Evolutionary conservation across 1,284 basidiomycete species (phyloP).

Genomic region (Macrocybe sp.): DNA sequence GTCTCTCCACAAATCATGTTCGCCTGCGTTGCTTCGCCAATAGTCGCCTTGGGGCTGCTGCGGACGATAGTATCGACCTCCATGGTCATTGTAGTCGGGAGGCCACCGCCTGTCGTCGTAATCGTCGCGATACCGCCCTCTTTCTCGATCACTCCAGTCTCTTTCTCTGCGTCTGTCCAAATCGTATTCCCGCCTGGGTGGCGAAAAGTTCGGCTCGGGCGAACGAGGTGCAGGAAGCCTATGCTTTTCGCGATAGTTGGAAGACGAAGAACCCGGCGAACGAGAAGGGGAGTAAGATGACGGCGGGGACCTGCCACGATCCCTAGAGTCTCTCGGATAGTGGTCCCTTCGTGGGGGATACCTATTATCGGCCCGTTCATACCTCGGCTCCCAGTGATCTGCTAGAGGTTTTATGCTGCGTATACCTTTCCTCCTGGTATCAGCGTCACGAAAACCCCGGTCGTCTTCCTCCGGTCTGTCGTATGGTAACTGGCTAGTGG

Average conservation of each 20-base stretch:
- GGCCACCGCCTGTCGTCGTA: constrained; percentile 19
- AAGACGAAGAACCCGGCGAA: constrained; percentile 32
- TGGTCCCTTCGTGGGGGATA: constrained; percentile 16
- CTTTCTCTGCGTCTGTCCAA: constrained; percentile 20
- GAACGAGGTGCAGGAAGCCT: constrained; percentile 38
- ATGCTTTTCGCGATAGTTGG: constrained; percentile 30
- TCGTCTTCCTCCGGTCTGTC: constrained; percentile 42
- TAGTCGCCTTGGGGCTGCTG: constrained; percentile 22
- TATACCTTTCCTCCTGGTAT: constrained; percentile 13
- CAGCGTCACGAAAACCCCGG: constrained; percentile 30
- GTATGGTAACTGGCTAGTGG: constrained; percentile 27
- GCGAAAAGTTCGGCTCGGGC: constrained; percentile 31
- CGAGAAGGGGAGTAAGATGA: constrained; percentile 24
- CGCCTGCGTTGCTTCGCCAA: constrained; percentile 23
- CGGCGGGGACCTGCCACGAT: constrained; percentile 27
- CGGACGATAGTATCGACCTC: constrained; percentile 21
- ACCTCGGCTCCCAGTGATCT: constrained; percentile 30
- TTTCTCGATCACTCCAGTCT: constrained; percentile 17
- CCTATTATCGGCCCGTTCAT: constrained; percentile 13
- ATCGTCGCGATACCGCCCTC: constrained; percentile 16
- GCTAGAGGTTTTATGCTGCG: constrained; percentile 5
- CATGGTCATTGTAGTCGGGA: constrained; percentile 6
- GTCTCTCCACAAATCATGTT: background rate
- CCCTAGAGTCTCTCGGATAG: constrained; percentile 20
- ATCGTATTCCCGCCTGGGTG: constrained; percentile 21